These are phyloP conservation scores for Cicer judaicum DNA, from an alignment of 306 rosid species.

Conservation along the genomic window DNA sequence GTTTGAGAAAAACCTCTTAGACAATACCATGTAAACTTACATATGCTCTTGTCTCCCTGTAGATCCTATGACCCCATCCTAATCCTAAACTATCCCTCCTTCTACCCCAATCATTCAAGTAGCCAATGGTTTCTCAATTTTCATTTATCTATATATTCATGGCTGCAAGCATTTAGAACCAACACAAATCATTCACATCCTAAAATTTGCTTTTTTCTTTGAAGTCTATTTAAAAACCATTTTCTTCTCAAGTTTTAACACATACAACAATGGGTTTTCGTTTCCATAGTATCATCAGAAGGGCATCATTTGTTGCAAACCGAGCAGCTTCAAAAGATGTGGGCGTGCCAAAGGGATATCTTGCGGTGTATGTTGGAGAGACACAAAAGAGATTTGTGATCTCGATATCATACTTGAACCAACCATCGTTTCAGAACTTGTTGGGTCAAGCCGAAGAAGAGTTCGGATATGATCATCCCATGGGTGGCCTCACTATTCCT, in stretches of 20 bases:
- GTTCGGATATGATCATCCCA: slow-evolving; percentile 52
- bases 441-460: slow-evolving; percentile 44
- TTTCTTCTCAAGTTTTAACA: slow-evolving; percentile 10
- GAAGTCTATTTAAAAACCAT: background rate
- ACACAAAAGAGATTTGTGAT: slow-evolving; percentile 47
- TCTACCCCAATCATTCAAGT: slow-evolving; percentile 16
- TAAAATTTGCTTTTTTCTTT: background rate
- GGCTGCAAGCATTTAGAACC: slow-evolving; percentile 14
- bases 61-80: background rate
- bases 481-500: slow-evolving; percentile 49
- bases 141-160: slow-evolving; percentile 23
- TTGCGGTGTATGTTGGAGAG: slow-evolving; percentile 61
- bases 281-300: slow-evolving; percentile 36
- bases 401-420: slow-evolving; percentile 48
- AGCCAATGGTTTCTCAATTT: background rate
- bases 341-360: slow-evolving; percentile 55
- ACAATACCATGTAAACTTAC: slow-evolving; percentile 53
- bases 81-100: background rate
- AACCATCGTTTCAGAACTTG: slow-evolving; percentile 47
- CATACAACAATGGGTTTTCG: slow-evolving; percentile 44
- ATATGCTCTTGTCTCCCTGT: slow-evolving; percentile 29
- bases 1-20: slow-evolving; percentile 31
- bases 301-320: slow-evolving; percentile 24
- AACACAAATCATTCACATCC: slow-evolving; percentile 30
- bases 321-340: slow-evolving; percentile 18